Evolutionary conservation across 2,329 filamentous ascomycete species (phyloP), one percentile per base, ranked within the genome.

Genomic region (Xylariaceae sp.): DNA sequence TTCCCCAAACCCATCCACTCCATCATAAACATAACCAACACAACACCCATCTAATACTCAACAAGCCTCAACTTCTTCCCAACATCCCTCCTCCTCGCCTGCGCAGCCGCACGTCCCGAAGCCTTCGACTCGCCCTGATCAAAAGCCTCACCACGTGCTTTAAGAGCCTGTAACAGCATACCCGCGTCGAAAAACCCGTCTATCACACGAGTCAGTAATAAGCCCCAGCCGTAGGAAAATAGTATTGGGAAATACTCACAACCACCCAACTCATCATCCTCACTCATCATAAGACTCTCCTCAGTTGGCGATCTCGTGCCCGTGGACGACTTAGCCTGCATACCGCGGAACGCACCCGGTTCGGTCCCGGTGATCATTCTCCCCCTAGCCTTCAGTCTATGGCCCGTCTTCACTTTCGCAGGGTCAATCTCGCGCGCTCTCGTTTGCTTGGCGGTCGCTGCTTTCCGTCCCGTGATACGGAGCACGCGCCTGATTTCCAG

Each of bases 121-220:
- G 78, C 69, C 60, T 79, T 82, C 10, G 72, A 72, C 56, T 83
- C 80, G 41, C 71, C 74, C 2, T 72, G 64, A 48, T 82, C 79
- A 6, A 75, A 69, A 4, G 73, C 76, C 51, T 83, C 78, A 14
- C 80, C 79, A 46, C 87, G 81, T 2, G 86, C 87, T 67, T 92
- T 92, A 52, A 96, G 82, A 1, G 91, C 90, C 69, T 95, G 89
- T 19, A 94, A 78, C 5, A 97, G 81, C 90, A 97, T 96, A 13
- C 93, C 93, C 1, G 93, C 91, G 68, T 97, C 93, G 73, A 97
- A 97, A 77, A 97, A 97, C 31, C 93, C 93, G 76, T 97, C 92
- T 6, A 46, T 59, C 14, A 60, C 56, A 16, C 62, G 57, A 55
- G 40, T 40, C 56, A 58, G 33, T 39, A 42, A 42, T 47, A 33